Evolutionary conservation across 2,329 filamentous ascomycete species (phyloP), one percentile per base, ranked within the genome.

Genomic region (Cladosporium phlei): DNA sequence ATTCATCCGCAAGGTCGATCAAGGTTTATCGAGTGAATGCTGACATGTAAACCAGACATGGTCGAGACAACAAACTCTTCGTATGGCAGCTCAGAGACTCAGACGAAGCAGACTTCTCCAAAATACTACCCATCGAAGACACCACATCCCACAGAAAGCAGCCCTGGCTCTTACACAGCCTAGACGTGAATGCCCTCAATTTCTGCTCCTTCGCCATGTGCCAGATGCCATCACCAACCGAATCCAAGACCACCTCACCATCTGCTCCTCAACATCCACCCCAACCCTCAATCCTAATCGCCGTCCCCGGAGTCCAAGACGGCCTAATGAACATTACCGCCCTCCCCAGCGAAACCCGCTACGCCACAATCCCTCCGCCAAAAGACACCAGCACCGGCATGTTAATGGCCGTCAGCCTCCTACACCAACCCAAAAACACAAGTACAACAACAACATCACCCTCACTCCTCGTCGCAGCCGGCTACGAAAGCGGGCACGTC

Each of bases 131-230:
- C 0, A 76, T 91, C 24, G 87, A 94, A 51, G 37, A 70, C 63
- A 2, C 65, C 64, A 21, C 68, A 65, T 35, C 65, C 65, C 39
- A 76, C 70, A 53, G 62, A 22, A 78, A 76, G 14, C 76, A 83
- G 58, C 93, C 93, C 22, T 95, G 88, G 88, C 71, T 96, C n/a
- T 66, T 95, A 17, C 80, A 95, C 66, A 78, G 86, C 3, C 70
- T 98, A 4, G 75, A 86, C 4, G 88, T 97, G 33, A 96, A 96
- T 61, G 88, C 91, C 1, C 79, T 97, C 70, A 98, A 97, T 62
- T 98, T 97, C 64, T 98, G 93, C 63, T 78, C 85, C 2, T 95
- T 95, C 64, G 76, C 85, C 2, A 75, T 77, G 51, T 83, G 83
- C 9, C 52, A 52, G 55, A 14, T 25, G 45, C 22, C 43, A 30